Evolutionary conservation across 768 basidiomycete species (phyloP), one percentile per base, ranked within the genome.

Genomic region (Leucosporidium yakuticum): DNA sequence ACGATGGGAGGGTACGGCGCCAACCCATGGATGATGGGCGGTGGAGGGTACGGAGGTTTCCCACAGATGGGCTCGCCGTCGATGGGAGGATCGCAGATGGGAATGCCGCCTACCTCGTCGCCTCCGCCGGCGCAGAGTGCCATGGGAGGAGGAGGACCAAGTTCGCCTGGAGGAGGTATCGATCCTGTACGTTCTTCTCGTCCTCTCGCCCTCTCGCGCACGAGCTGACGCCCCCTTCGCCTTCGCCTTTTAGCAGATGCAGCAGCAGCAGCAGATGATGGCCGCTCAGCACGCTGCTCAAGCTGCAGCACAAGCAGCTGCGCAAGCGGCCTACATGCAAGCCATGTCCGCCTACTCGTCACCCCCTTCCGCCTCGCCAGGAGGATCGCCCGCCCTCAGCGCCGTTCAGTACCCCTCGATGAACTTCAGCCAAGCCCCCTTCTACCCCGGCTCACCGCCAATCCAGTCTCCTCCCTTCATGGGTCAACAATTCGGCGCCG

Each of bases 271-370:
- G 44, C 88, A 87, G 29, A 85, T 91, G 85, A 88, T 88, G 75
- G 90, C 89, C 7, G 90, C 91, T 21, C 75, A 77, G 25, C 88
- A 89, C 75, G 88, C 88, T 11, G 86, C 83, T 1, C 68, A 69
- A 50, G 66, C 66, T 21, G 66, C 66, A 17, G 64, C 62, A 44
- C 69, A 70, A 59, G 71, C 71, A 49, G 68, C 21, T 21, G 55
- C 32, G 4, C 55, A 32, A 32, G 8, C 31, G 14, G 21, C 55
- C 23, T 36, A 71, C 58, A 56, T 71, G 47, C 60, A 63, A 20
- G 70, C 70, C 1, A 71, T 71, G 70, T 21, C 60, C 48, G 67
- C 68, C 39, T 71, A 68, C 67, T 51, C 53, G 20, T 49, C 58
- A 25, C 60, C 58, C 19, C 44, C 31, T 2, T n/a, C 53, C 17